Conservation (phyloP, 2,329 filamentous ascomycete species). For the Fonsecaea nubica region DNA sequence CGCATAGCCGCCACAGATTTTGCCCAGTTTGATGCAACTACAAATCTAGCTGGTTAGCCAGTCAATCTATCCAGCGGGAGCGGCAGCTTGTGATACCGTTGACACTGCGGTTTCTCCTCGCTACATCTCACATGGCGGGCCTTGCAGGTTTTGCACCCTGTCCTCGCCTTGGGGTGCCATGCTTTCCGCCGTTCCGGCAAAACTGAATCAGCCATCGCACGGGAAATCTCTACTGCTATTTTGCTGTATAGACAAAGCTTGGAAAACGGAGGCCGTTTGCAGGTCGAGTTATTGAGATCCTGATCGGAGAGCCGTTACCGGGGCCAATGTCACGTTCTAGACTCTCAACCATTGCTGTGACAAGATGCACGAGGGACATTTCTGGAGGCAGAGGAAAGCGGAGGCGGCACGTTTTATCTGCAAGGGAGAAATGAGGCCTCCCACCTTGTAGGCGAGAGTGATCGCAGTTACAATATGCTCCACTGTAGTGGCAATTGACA, state of each 20-base stretch:
- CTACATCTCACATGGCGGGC: neutral
- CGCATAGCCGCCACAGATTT: conserved; percentile 7
- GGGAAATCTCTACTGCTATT: neutral
- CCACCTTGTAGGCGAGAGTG: neutral
- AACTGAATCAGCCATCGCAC: neutral
- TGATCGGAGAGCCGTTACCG: neutral
- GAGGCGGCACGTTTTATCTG: neutral
- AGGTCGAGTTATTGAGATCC: neutral
- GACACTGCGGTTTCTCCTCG: conserved; percentile 10
- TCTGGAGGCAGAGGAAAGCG: neutral
- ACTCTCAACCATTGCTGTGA: neutral
- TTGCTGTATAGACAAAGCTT: neutral
- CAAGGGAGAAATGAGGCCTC: neutral
- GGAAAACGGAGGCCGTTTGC: neutral
- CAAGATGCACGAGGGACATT: neutral
- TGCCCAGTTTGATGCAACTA: neutral
- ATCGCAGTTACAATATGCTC: neutral
- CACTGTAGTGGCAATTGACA: neutral
- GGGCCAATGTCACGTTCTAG: neutral
- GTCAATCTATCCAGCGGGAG: neutral
- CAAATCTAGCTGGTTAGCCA: neutral
- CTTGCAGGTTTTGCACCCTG: conserved; percentile 8
- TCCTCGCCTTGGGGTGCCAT: conserved; percentile 6
- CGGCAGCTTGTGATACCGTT: neutral
- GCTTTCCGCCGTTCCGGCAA: neutral